A percentile compares a stretch with the other conserved stretches of the same genome.
Conservation (phyloP, 179 eudicot genomes). For the Amaranthus tricolor region DNA sequence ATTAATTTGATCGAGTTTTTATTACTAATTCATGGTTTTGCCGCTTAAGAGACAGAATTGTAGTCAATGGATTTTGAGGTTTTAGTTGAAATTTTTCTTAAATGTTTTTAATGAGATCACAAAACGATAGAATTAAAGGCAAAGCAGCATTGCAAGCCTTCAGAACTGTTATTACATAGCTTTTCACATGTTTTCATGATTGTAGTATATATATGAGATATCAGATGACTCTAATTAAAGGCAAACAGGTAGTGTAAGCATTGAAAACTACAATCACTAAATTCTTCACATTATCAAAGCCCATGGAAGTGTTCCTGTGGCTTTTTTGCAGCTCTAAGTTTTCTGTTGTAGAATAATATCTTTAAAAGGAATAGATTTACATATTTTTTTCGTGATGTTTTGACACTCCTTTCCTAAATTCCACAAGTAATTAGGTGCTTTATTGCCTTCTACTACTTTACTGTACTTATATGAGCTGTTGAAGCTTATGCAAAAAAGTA, state of each 20-base stretch:
- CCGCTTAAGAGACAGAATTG: too few relatives aligned
- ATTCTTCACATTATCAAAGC: background rate
- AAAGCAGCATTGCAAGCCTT: too few relatives aligned
- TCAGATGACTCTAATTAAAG: background rate
- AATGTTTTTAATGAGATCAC: too few relatives aligned
- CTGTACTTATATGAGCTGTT: background rate
- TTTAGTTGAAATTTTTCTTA: too few relatives aligned
- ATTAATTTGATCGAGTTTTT: too few relatives aligned
- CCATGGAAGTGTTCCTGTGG: too few relatives aligned
- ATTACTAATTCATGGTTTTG: too few relatives aligned
- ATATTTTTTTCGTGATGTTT: background rate
- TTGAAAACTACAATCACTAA: background rate
- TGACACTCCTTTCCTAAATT: background rate
- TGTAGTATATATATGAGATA: background rate
- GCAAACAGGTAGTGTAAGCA: background rate
- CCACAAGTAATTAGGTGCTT: too few relatives aligned
- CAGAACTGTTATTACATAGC: too few relatives aligned
- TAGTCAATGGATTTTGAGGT: too few relatives aligned
- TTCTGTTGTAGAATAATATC: background rate
- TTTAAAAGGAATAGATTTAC: background rate
- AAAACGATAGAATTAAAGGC: too few relatives aligned
- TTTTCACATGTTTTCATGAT: background rate
- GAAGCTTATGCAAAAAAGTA: background rate
- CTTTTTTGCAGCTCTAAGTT: too few relatives aligned
- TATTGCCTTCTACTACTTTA: background rate